Evolutionary conservation across 148 eudicot species (phyloP).

Genomic region (Fagopyrum esculentum): DNA sequence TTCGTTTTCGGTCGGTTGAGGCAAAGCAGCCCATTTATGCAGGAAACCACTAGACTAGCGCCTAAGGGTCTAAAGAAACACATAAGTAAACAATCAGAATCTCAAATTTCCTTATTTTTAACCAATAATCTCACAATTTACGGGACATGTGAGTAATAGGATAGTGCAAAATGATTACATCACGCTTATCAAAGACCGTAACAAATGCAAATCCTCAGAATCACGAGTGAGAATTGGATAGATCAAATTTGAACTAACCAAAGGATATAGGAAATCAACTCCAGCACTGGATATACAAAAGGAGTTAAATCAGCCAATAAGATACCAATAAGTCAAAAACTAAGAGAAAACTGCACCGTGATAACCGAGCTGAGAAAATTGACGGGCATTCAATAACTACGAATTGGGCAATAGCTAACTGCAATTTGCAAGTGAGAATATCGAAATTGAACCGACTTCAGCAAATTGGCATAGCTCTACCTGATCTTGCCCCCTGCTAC

Average conservation of each 20-base stretch:
- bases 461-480: neutral
- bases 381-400: too few species aligned
- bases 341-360: too few species aligned
- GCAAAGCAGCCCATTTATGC: slow-evolving; percentile 68
- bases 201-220: neutral
- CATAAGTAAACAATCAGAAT: slow-evolving; percentile 14
- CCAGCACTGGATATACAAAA: neutral
- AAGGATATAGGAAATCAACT: neutral
- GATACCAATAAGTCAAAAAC: too few species aligned
- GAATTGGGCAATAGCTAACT: neutral
- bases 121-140: neutral
- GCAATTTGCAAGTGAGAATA: neutral
- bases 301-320: neutral
- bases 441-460: neutral
- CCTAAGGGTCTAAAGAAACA: slow-evolving; percentile 32
- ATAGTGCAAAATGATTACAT: neutral
- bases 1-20: slow-evolving; percentile 42
- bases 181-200: neutral
- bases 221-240: neutral
- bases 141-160: neutral
- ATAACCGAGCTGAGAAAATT: too few species aligned
- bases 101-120: too few species aligned
- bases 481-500: neutral
- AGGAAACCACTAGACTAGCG: slow-evolving; percentile 25
- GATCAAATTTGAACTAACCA: neutral